Base-by-base conservation (phyloP, 768 basidiomycete species). In the Boletus vinaceobasis region DNA sequence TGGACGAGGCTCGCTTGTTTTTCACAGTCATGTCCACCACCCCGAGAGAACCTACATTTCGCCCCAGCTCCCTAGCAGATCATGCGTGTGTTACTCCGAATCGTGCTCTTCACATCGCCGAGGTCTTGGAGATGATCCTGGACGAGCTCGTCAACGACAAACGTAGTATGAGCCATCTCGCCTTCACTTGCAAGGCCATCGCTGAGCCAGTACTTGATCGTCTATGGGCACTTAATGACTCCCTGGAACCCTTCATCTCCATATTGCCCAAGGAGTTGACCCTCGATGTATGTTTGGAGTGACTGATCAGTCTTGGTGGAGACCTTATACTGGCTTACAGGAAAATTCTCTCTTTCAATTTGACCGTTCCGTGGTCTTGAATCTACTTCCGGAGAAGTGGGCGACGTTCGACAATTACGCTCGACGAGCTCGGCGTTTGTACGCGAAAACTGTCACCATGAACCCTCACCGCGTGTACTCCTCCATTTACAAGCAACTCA, bases 381-480 rank as follows among this genome's bases (percentile, higher is more conserved):
- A 48, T 40, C 32, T 67, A 7, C 37, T 57, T 35, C 31, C 31
- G 1, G 51, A 61, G 23, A 59, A 53, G 15, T 65, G 64, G 64
- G 59, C 45, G 5, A 23, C 52, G 1, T 65, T 65, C 32, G 64
- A 65, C 47, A 65, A 54, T 32, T 67, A 65, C 15, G 63, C 65
- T 27, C 53, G 29, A 26, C 63, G 65, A 1, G 55, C 60, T 35
- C 55, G 65, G 10, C 57, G 52, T 53, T 42, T 67, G 39, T 65
- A 65, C 46, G 63, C 39, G n/a, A 67, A 59, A 47, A 67, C 65
- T 4, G 65, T 65, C 1, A 65, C 65, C 33, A 67, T 57, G 65
- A 59, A 43, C 32, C 65, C 65, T 8, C 63, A 59, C 31, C 65
- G 63, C 38, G 39, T 65, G 17, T 55, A 65, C 39, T 67, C 65